Conservation (phyloP, 208 protist genomes). For the Acanthamoeba healyi region DNA sequence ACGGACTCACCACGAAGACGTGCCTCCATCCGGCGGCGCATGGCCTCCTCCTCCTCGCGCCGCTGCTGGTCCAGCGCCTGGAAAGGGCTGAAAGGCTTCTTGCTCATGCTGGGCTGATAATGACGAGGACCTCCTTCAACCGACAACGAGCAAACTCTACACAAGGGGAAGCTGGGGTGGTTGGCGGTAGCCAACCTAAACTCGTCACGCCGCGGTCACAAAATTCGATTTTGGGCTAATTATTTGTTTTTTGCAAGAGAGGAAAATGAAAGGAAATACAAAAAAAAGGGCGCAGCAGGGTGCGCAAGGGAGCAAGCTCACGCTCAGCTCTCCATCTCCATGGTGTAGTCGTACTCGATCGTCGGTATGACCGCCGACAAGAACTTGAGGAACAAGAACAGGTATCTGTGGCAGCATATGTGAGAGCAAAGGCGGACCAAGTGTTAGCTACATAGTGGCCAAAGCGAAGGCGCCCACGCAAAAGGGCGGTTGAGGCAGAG, state of each 20-base stretch:
- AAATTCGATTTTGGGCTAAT: too few species aligned
- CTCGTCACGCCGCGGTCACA: too few species aligned
- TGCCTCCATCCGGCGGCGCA: conserved; percentile 47
- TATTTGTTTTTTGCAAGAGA: too few species aligned
- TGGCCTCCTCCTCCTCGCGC: conserved; percentile 68
- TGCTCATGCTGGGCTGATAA: conserved; percentile 12
- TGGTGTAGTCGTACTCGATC: conserved; percentile 97
- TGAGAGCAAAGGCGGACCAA: not conserved
- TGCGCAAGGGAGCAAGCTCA: not conserved
- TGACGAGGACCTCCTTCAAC: too few species aligned
- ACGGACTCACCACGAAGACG: not conserved
- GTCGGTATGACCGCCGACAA: conserved; percentile 97
- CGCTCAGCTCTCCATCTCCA: conserved; percentile 88
- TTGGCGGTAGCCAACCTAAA: too few species aligned
- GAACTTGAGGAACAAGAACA: conserved; percentile 96
- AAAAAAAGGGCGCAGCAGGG: too few species aligned
- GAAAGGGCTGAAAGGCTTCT: conserved; percentile 69
- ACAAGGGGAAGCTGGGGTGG: too few species aligned
- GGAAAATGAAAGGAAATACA: too few species aligned
- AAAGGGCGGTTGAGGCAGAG: too few species aligned
- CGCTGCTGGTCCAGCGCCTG: conserved; percentile 60
- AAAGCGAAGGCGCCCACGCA: too few species aligned
- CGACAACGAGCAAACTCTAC: too few species aligned
- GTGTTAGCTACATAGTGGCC: too few species aligned
- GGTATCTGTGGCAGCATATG: conserved; percentile 80